Conservation (phyloP, 345 rosid genomes). For the Eucalyptus pauciflora region DNA sequence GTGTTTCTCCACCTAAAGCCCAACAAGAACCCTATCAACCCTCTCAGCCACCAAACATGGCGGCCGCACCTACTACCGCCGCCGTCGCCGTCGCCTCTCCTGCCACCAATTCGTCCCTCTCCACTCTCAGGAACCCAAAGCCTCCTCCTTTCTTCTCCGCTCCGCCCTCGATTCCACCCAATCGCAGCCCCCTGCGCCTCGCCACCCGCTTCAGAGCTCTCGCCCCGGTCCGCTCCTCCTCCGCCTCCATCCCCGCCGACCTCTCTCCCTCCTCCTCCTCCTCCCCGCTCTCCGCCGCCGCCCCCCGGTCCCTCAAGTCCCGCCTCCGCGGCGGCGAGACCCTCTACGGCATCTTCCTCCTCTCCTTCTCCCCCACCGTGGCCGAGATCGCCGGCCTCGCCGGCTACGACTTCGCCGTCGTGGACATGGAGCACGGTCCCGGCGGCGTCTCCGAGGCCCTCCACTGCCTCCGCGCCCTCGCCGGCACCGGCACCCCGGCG, state of each 20-base stretch:
- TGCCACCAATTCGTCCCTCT: background rate
- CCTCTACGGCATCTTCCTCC: conserved; percentile 77
- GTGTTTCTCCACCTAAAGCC: background rate
- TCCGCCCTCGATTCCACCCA: background rate
- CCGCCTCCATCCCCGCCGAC: background rate
- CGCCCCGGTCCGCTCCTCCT: conserved; percentile 8
- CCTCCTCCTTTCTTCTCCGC: conserved; percentile 5
- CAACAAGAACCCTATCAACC: background rate
- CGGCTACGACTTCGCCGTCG: conserved; percentile 81
- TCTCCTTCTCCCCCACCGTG: conserved; percentile 79
- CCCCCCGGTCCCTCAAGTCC: conserved; percentile 39
- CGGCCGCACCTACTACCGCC: background rate
- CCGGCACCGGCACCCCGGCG: conserved; percentile 44
- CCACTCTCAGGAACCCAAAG: background rate
- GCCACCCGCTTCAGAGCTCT: conserved; percentile 5
- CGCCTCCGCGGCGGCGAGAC: conserved; percentile 69
- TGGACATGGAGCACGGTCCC: conserved; percentile 96
- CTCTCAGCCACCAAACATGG: conserved; percentile 1
- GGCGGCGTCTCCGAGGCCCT: conserved; percentile 75
- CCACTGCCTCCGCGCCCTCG: conserved; percentile 56
- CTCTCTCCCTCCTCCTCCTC: conserved; percentile 8
- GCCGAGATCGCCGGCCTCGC: conserved; percentile 83
- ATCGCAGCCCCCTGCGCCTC: conserved; percentile 14
- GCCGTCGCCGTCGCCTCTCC: background rate
- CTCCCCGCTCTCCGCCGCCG: background rate